Evolutionary conservation across 331 rosid species (phyloP).

Genomic region (Malus hybrid): DNA sequence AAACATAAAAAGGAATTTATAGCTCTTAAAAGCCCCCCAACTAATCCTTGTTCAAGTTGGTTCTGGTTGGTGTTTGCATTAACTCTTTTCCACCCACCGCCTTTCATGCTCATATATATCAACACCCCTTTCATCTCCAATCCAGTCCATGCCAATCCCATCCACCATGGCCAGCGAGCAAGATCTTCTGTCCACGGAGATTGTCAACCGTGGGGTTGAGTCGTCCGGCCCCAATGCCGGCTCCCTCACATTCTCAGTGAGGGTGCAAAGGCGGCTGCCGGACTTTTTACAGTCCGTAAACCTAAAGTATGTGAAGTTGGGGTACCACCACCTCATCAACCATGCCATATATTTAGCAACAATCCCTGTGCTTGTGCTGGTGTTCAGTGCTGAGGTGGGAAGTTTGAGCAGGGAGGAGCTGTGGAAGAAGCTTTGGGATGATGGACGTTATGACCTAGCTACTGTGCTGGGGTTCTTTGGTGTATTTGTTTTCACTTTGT

Average conservation of each 20-base stretch:
- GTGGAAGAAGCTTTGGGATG: slow-evolving; percentile 84
- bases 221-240: slow-evolving; percentile 90
- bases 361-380: slow-evolving; percentile 62
- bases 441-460: slow-evolving; percentile 73
- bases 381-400: slow-evolving; percentile 89
- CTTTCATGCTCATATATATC: slow-evolving; percentile 5
- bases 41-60: slow-evolving; percentile 48
- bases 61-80: slow-evolving; percentile 61
- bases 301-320: slow-evolving; percentile 87
- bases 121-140: slow-evolving; percentile 9
- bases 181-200: slow-evolving; percentile 75
- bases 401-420: slow-evolving; percentile 69
- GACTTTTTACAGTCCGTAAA: slow-evolving; percentile 90
- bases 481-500: slow-evolving; percentile 67
- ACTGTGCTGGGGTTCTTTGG: slow-evolving; percentile 67
- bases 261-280: slow-evolving; percentile 73
- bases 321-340: slow-evolving; percentile 81
- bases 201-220: slow-evolving; percentile 83
- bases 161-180: slow-evolving; percentile 58
- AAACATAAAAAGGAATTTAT: slow-evolving; percentile 31
- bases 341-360: slow-evolving; percentile 82
- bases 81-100: slow-evolving; percentile 51
- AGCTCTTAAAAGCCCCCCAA: slow-evolving; percentile 52
- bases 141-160: not conserved
- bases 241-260: slow-evolving; percentile 70